phyloP scores from a whole-genome alignment of 2,329 filamentous ascomycete species.

The Pseudogymnoascus sp. region DNA sequence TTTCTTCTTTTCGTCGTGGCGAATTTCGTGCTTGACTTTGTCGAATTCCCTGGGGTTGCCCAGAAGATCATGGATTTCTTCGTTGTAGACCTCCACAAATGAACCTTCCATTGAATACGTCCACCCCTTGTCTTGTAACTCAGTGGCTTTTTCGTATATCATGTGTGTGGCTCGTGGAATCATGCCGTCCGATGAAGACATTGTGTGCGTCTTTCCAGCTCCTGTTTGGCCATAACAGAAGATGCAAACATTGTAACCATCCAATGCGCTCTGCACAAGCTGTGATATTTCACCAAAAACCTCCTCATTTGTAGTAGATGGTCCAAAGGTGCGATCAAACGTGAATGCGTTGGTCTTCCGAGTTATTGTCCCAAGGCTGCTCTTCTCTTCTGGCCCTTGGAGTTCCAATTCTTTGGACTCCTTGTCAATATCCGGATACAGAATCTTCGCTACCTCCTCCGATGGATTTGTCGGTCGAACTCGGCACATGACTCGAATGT shows the following conservation, averaged over 20 bases:
- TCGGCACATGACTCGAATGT: slow-evolving; percentile 96
- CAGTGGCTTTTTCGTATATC: slow-evolving; percentile 82
- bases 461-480: slow-evolving; percentile 71
- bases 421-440: slow-evolving; percentile 70
- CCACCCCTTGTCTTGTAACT: slow-evolving; percentile 87
- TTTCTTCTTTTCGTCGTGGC: slow-evolving; percentile 75
- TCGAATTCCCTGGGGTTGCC: slow-evolving; percentile 63
- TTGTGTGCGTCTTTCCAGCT: slow-evolving; percentile 93
- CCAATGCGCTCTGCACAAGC: slow-evolving; percentile 88
- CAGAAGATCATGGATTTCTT: slow-evolving; percentile 88
- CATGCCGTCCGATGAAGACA: slow-evolving; percentile 88
- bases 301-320: slow-evolving; percentile 68
- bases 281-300: slow-evolving; percentile 97
- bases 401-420: slow-evolving; percentile 84
- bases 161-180: slow-evolving; percentile 89
- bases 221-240: slow-evolving; percentile 98
- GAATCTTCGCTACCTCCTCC: slow-evolving; percentile 64
- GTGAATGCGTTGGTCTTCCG: slow-evolving; percentile 79
- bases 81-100: slow-evolving; percentile 97
- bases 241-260: slow-evolving; percentile 98
- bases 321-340: slow-evolving; percentile 89
- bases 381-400: slow-evolving; percentile 75
- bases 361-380: slow-evolving; percentile 67
- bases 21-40: slow-evolving; percentile 81
- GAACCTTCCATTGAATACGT: slow-evolving; percentile 88